These are phyloP conservation scores for Talinum fruticosum DNA, from an alignment of 148 eudicot species.

Conservation along the genomic window DNA sequence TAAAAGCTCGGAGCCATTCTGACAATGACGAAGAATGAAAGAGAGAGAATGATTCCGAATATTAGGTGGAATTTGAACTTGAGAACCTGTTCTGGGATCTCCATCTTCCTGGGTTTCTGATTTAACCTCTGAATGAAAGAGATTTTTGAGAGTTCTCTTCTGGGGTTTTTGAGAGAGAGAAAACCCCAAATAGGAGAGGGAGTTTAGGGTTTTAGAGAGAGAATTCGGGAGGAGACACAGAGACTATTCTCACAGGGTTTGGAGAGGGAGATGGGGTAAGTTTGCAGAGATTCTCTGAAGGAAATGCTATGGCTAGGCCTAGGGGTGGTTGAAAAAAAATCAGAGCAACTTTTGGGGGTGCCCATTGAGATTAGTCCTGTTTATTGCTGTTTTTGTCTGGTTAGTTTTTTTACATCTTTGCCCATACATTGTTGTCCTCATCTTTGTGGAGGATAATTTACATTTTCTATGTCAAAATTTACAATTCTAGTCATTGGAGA, in stretches of 20 bases:
- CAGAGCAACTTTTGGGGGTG: neutral
- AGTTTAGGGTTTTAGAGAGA: neutral
- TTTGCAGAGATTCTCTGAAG: slow-evolving; percentile 54
- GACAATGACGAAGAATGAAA: slow-evolving; percentile 20
- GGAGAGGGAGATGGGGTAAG: slow-evolving; percentile 17
- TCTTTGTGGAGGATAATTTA: too few relatives aligned
- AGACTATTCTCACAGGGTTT: too few relatives aligned
- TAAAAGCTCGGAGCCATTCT: slow-evolving; percentile 49
- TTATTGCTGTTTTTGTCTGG: neutral
- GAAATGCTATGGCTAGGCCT: neutral
- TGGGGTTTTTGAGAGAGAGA: slow-evolving; percentile 1
- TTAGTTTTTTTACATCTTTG: neutral
- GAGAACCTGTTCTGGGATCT: slow-evolving; percentile 50
- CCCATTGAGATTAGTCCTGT: slow-evolving; percentile 1
- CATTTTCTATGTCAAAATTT: too few relatives aligned
- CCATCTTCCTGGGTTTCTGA: slow-evolving; percentile 38
- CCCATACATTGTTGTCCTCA: neutral
- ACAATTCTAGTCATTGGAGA: too few relatives aligned
- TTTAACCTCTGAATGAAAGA: slow-evolving; percentile 9
- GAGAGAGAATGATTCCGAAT: slow-evolving; percentile 22
- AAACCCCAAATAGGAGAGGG: too few relatives aligned
- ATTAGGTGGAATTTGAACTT: slow-evolving; percentile 50
- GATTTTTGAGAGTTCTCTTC: neutral
- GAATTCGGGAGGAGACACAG: slow-evolving; percentile 14
- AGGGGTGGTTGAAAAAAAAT: slow-evolving; percentile 14